Evolutionary conservation across 1,139 yeast genomes (phyloP), one percentile per base, ranked within the genome.

Genomic region (Ogataea hybrid): DNA sequence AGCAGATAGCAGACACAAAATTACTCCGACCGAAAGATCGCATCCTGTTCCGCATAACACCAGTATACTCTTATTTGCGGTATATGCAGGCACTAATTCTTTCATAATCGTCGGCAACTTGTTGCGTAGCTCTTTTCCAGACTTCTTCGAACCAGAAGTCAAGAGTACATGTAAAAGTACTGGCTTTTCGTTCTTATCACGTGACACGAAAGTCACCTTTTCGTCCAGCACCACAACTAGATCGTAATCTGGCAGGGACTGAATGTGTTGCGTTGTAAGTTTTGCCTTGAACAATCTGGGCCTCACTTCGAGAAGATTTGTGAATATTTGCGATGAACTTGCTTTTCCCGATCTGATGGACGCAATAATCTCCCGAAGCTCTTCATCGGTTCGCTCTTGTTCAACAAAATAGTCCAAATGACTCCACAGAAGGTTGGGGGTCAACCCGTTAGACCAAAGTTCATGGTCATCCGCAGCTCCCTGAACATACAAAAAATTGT

Each of bases 401-500:
- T 63, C 57, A 7, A 66, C 65, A 12, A 80, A 57, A 2, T 51
- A 30, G 0, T 62, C 62, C 3, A 62, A 46, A 40, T 73, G 57
- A 1, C 60, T 47, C 95, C 96, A 88, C 42, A 85, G 76, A 12
- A 75, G 41, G 1, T 58, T 53, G 0, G 92, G 79, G 1, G 70
- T 72, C 20, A 88, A 61, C 0, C 71, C 70, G 5, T 65, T 58
- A 0, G 89, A 80, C 97, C 96, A 89, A 20, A 83, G 67, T 55
- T 89, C 96, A 58, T 89, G 96, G 56, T 89, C 96, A 61, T 89
- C 97, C 0, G 94, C 96, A 0, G 96, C 89, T 1, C 96, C 96
- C 62, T 87, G 96, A 2, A 88, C 83, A 58, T 89, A 89, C 0
- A 71, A 65, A 49, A 65, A 79, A 2, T 75, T 80, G 33, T 62